Percentiles rank a stretch among this genome's conserved stretches.
phyloP scores from a whole-genome alignment of 352 stramenopile genomes.

The Phytophthora tubulina region DNA sequence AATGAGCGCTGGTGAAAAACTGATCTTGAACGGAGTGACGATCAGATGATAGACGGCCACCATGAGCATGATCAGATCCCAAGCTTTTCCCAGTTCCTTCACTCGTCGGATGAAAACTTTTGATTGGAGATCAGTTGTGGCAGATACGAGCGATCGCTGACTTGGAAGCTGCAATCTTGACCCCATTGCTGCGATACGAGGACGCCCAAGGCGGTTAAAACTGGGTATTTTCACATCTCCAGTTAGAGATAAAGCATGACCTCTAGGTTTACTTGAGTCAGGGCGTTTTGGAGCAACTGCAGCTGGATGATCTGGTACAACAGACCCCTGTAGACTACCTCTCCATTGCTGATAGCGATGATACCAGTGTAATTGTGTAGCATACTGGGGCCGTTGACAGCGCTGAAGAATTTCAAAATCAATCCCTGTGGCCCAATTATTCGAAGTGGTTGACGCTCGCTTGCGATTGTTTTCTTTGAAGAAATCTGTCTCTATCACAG shows the following conservation, averaged over 20 bases:
- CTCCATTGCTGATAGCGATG: constrained; percentile 50
- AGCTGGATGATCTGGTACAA: neutral
- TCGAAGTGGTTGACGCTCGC: constrained; percentile 38
- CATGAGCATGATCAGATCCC: constrained; percentile 60
- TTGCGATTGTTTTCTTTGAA: constrained; percentile 44
- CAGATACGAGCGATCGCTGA: constrained; percentile 21
- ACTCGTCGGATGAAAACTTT: constrained; percentile 52
- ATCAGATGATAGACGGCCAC: constrained; percentile 56
- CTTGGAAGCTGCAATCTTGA: constrained; percentile 28
- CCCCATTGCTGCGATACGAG: constrained; percentile 30
- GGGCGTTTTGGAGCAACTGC: neutral
- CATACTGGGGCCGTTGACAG: constrained; percentile 60
- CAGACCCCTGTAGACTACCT: neutral
- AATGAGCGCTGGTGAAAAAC: constrained; percentile 57
- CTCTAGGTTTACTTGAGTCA: neutral
- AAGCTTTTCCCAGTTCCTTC: constrained; percentile 49
- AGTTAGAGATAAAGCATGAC: constrained; percentile 1
- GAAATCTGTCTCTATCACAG: constrained; percentile 56
- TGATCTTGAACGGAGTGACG: constrained; percentile 61
- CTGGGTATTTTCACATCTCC: constrained; percentile 2
- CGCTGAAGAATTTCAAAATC: constrained; percentile 62
- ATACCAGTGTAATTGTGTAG: constrained; percentile 55
- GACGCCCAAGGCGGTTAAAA: neutral
- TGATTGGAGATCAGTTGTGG: constrained; percentile 31
- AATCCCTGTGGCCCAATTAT: constrained; percentile 51